phyloP scores from a whole-genome alignment of 345 rosid genomes.

The Lumnitzera littorea region DNA sequence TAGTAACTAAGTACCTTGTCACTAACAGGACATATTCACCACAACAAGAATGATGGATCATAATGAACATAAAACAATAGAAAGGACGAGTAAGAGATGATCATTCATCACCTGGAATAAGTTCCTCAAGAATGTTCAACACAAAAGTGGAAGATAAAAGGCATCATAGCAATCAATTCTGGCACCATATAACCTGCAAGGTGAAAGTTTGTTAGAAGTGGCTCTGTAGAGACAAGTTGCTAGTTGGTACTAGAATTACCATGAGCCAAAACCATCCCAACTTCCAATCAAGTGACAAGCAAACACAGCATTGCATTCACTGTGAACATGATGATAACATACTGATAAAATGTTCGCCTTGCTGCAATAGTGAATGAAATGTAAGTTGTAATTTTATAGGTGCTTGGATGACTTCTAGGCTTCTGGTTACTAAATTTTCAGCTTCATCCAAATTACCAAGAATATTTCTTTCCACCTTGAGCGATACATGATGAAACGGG shows the following conservation, averaged over 20 bases:
- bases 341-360: constrained; percentile 82
- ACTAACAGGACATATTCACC: background rate
- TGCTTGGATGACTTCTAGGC: too few relatives aligned
- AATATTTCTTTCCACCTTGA: constrained; percentile 80
- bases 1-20: background rate
- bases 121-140: constrained; percentile 71
- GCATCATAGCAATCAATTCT: constrained; percentile 69
- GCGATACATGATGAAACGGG: constrained; percentile 63
- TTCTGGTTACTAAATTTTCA: too few relatives aligned
- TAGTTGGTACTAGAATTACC: constrained; percentile 35
- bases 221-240: background rate
- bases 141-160: constrained; percentile 78
- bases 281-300: constrained; percentile 57
- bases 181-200: constrained; percentile 64
- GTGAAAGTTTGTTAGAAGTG: background rate
- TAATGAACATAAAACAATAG: background rate
- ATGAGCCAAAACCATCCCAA: constrained; percentile 61
- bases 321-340: constrained; percentile 53
- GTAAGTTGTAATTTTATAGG: background rate
- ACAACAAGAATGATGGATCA: background rate
- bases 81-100: background rate
- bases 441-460: constrained; percentile 39
- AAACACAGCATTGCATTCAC: constrained; percentile 56
- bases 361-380: constrained; percentile 37
- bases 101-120: constrained; percentile 63